These are phyloP conservation scores for Closterium sp. DNA, from an alignment of 139 green algal genomes.

Conservation along the genomic window DNA sequence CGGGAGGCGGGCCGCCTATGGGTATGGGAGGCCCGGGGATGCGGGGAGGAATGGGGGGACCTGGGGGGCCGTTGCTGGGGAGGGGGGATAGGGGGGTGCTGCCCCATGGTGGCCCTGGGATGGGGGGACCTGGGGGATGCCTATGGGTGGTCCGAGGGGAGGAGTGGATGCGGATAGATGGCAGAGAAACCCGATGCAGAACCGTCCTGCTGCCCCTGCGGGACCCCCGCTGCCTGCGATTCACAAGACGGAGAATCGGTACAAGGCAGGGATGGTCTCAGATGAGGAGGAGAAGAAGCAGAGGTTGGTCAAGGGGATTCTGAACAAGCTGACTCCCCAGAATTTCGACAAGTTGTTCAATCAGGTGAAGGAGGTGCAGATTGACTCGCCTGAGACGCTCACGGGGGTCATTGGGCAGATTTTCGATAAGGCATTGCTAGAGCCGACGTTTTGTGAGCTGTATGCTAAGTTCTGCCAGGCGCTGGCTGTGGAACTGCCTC, in stretches of 20 bases:
- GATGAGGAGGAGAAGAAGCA: conserved; percentile 90
- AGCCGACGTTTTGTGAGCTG: conserved; percentile 93
- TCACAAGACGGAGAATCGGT: conserved; percentile 56
- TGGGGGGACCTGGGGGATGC: not conserved
- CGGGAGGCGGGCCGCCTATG: not conserved
- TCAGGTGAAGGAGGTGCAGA: conserved; percentile 81
- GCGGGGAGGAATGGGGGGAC: not conserved
- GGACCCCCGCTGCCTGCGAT: conserved; percentile 32
- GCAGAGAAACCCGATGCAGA: conserved; percentile 23
- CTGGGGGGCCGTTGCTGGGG: not conserved
- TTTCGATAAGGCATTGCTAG: conserved; percentile 97
- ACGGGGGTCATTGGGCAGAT: conserved; percentile 82
- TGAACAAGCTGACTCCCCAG: conserved; percentile 98
- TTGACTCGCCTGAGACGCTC: conserved; percentile 77
- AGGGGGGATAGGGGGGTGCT: not conserved
- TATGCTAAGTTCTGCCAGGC: conserved; percentile 81
- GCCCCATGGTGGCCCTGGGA: not conserved
- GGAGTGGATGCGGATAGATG: conserved; percentile 47
- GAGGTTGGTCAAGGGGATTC: conserved; percentile 82
- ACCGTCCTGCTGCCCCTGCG: not conserved
- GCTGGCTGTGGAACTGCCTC: conserved; percentile 19
- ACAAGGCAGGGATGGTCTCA: conserved; percentile 35
- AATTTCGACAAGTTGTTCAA: conserved; percentile 91
- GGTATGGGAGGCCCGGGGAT: not conserved
- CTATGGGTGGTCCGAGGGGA: not conserved